Conservation (phyloP, 2,329 filamentous ascomycete genomes). For the Xylariaceae sp. region DNA sequence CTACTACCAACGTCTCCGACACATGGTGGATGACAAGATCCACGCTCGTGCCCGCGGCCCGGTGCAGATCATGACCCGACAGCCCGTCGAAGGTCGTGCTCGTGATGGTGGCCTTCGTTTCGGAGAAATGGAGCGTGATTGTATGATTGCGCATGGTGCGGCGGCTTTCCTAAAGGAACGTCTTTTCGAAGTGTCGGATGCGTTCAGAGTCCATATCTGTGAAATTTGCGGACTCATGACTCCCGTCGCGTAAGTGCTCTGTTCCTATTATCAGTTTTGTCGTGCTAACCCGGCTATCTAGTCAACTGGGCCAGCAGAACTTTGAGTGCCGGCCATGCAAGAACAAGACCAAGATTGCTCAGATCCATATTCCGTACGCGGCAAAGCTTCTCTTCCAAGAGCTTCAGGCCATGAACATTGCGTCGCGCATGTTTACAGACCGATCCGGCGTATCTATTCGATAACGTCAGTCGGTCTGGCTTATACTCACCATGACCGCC, state of each 20-base stretch:
- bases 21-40: constrained; percentile 99
- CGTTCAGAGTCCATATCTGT: constrained; percentile 96
- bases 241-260: constrained; percentile 80
- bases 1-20: constrained; percentile 95
- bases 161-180: constrained; percentile 96
- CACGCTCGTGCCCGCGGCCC: constrained; percentile 96
- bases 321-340: constrained; percentile 97
- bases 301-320: constrained; percentile 88
- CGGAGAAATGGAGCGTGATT: constrained; percentile 99
- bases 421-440: constrained; percentile 92
- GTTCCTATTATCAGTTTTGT: background rate
- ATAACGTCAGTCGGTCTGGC: constrained; percentile 31
- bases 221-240: constrained; percentile 99
- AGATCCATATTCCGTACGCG: constrained; percentile 95
- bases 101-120: constrained; percentile 97
- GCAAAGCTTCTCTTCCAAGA: constrained; percentile 99
- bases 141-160: constrained; percentile 99
- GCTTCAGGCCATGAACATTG: constrained; percentile 96
- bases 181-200: constrained; percentile 94
- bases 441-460: constrained; percentile 69
- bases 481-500: too few species aligned
- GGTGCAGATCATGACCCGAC: constrained; percentile 92
- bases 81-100: constrained; percentile 97
- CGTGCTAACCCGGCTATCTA: constrained; percentile 32
- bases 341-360: constrained; percentile 98